phyloP scores from a whole-genome alignment of 192 early-diverging fungal genomes.

The Rhizoclosmatium globosum region DNA sequence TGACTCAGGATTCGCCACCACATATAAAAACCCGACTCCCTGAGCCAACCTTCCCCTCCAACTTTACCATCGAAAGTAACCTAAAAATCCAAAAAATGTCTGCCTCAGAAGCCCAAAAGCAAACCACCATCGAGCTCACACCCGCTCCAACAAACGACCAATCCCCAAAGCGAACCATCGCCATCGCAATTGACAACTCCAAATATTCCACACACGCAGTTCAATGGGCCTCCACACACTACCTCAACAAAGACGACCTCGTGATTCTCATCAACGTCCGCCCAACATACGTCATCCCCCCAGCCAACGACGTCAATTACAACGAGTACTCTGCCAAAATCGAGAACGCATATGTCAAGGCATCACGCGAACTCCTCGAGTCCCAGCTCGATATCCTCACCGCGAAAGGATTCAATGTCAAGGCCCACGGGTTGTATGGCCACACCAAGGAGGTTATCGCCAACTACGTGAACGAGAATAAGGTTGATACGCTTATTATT shows the following conservation, averaged over 20 bases:
- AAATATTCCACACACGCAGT: slow-evolving; percentile 3
- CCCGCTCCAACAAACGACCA: too few relatives aligned
- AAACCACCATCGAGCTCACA: too few relatives aligned
- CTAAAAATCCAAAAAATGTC: too few relatives aligned
- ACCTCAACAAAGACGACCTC: background rate
- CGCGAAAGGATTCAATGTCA: background rate
- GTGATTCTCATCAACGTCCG: background rate
- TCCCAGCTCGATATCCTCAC: background rate
- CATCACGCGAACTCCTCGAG: slow-evolving; percentile 1
- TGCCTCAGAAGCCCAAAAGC: too few relatives aligned
- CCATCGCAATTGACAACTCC: slow-evolving; percentile 3
- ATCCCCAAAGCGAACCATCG: background rate
- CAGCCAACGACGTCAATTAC: background rate
- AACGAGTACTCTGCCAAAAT: background rate
- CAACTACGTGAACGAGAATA: slow-evolving; percentile 59
- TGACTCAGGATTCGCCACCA: too few relatives aligned
- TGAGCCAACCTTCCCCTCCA: too few relatives aligned
- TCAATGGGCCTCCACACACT: background rate
- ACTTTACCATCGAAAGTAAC: too few relatives aligned
- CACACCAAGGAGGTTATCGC: slow-evolving; percentile 54
- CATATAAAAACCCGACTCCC: too few relatives aligned
- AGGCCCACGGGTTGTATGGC: background rate
- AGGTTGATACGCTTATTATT: slow-evolving; percentile 62
- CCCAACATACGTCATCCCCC: background rate
- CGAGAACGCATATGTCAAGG: background rate